phyloP scores from a whole-genome alignment of 78 protist species.

The Planoprotostelium fungivorum region DNA sequence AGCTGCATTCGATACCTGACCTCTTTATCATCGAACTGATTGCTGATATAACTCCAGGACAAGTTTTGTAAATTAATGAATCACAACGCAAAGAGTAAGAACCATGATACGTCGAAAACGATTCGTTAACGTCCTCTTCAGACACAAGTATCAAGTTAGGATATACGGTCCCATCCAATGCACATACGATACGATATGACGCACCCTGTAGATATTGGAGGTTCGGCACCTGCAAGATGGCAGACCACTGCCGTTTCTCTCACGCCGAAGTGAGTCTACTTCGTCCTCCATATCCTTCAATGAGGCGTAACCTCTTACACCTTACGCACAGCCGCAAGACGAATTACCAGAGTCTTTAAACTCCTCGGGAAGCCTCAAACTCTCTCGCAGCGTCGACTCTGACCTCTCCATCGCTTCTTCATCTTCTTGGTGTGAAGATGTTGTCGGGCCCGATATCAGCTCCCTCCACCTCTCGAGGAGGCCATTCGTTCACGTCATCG shows the following conservation, averaged over 20 bases:
- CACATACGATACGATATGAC: too few relatives aligned
- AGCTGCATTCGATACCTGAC: too few relatives aligned
- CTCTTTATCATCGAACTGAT: too few relatives aligned
- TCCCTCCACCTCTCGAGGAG: constrained; percentile 12
- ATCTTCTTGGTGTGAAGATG: neutral
- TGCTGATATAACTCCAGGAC: too few relatives aligned
- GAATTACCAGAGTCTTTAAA: neutral
- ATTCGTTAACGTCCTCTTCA: too few relatives aligned
- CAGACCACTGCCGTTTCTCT: constrained; percentile 47
- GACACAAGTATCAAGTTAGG: too few relatives aligned
- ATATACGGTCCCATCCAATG: too few relatives aligned
- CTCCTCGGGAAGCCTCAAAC: neutral
- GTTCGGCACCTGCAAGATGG: constrained; percentile 58
- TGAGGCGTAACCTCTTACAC: neutral
- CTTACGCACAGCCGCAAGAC: neutral
- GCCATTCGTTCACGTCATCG: constrained; percentile 61
- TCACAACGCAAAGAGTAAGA: too few relatives aligned
- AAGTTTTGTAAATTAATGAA: too few relatives aligned
- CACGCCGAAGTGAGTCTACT: constrained; percentile 7
- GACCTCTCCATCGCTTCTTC: neutral
- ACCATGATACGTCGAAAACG: too few relatives aligned
- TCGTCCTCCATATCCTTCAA: neutral
- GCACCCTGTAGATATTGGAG: constrained; percentile 48
- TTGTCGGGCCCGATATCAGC: neutral
- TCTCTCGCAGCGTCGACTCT: neutral